A percentile compares a stretch with the other conserved stretches of the same genome.
Conservation (phyloP, 768 basidiomycete species). For the Lanmaoa rubissima region DNA sequence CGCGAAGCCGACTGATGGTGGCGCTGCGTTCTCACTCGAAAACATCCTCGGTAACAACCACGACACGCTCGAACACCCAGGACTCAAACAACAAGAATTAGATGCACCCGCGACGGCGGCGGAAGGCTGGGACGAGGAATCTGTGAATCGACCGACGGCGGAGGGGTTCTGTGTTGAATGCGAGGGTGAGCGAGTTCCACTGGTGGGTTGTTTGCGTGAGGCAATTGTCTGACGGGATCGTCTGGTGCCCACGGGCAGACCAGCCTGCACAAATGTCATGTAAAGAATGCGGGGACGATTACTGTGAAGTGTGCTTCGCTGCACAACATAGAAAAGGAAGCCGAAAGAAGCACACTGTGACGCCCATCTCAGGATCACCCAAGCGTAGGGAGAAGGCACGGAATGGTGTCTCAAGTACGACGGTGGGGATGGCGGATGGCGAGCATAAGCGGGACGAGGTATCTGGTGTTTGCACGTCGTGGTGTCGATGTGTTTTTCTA, state of each 20-base stretch:
- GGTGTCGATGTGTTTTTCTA: slow-evolving; percentile 1
- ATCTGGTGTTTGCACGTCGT: background rate
- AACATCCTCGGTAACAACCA: slow-evolving; percentile 68
- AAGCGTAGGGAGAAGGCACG: slow-evolving; percentile 7
- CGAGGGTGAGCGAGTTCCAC: slow-evolving; percentile 55
- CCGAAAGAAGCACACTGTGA: slow-evolving; percentile 60
- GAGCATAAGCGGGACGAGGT: slow-evolving; percentile 23
- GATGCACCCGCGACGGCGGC: slow-evolving; percentile 39
- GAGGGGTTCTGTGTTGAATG: slow-evolving; percentile 83
- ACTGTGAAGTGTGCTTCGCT: slow-evolving; percentile 84
- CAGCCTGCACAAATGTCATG: slow-evolving; percentile 79
- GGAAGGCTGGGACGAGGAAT: slow-evolving; percentile 71
- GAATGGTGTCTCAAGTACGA: slow-evolving; percentile 14
- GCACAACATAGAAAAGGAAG: slow-evolving; percentile 83
- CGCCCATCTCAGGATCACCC: slow-evolving; percentile 37
- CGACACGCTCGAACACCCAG: slow-evolving; percentile 58
- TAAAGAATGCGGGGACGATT: slow-evolving; percentile 67
- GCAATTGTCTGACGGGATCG: background rate
- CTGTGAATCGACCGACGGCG: slow-evolving; percentile 38
- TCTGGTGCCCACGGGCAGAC: slow-evolving; percentile 43
- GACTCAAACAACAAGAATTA: slow-evolving; percentile 31
- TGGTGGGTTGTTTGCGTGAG: background rate
- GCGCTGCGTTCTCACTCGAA: slow-evolving; percentile 53
- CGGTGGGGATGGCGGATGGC: background rate
- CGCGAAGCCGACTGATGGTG: slow-evolving; percentile 3